These are phyloP conservation scores for Aspergillus awamori DNA, from an alignment of 2,329 filamentous ascomycete genomes.

Conservation along the genomic window DNA sequence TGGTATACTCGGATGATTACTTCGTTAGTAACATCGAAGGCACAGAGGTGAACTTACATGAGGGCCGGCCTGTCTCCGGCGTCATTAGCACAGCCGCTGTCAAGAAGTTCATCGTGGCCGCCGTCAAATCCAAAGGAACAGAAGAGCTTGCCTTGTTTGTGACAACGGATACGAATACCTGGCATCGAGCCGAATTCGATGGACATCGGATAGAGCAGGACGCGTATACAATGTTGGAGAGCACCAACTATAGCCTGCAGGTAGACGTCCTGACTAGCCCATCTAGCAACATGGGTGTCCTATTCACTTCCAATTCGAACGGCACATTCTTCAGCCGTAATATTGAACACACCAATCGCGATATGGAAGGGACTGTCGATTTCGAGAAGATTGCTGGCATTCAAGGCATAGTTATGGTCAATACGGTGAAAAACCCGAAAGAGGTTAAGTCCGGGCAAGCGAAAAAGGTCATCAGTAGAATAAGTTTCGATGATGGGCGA, in stretches of 20 bases:
- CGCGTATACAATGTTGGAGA: conserved; percentile 91
- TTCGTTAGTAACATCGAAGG: conserved; percentile 63
- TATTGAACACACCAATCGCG: conserved; percentile 88
- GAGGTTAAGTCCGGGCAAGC: conserved; percentile 64
- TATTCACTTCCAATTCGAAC: conserved; percentile 97
- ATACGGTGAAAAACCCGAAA: conserved; percentile 83
- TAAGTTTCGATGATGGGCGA: conserved; percentile 94
- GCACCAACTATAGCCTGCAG: conserved; percentile 97
- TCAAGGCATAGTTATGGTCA: conserved; percentile 89
- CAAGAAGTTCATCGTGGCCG: conserved; percentile 84
- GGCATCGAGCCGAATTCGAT: conserved; percentile 90
- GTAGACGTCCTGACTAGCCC: conserved; percentile 79
- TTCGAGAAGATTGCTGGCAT: conserved; percentile 93
- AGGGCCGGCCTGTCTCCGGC: conserved; percentile 73
- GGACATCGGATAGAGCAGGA: conserved; percentile 81
- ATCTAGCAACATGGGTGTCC: conserved; percentile 73
- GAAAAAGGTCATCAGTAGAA: conserved; percentile 71
- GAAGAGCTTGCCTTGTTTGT: conserved; percentile 92
- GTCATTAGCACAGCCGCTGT: conserved; percentile 80
- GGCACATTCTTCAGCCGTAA: conserved; percentile 95
- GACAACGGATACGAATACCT: conserved; percentile 77
- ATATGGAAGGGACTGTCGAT: conserved; percentile 75
- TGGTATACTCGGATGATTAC: conserved; percentile 81
- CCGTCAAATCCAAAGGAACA: conserved; percentile 75
- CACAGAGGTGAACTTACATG: conserved; percentile 75